A percentile compares a stretch with the other conserved stretches of the same genome.
Conservation (phyloP, 2,329 filamentous ascomycete species). For the Colletotrichum sidae region DNA sequence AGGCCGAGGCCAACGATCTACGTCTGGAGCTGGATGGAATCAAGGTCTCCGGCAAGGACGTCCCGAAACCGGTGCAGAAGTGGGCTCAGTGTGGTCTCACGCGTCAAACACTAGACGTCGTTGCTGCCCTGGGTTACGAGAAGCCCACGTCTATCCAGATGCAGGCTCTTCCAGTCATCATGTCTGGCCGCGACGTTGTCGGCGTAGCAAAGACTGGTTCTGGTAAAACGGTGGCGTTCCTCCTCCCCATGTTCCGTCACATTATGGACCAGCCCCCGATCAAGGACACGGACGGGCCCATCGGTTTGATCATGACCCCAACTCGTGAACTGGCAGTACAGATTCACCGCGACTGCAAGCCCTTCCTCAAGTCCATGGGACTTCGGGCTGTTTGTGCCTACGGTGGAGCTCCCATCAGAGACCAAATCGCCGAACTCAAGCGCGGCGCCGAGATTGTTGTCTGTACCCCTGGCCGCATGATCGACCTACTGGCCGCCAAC, state of each 20-base stretch:
- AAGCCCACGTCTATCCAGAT: conserved; percentile 94
- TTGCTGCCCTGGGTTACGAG: conserved; percentile 84
- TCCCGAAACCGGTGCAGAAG: conserved; percentile 93
- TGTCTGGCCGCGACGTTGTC: conserved; percentile 95
- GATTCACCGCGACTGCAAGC: conserved; percentile 94
- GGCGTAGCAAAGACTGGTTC: conserved; percentile 98
- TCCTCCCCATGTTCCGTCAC: conserved; percentile 97
- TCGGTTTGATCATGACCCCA: conserved; percentile 91
- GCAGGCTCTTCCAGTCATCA: conserved; percentile 93
- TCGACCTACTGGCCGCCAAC: conserved; percentile 93
- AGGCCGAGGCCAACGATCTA: conserved; percentile 84
- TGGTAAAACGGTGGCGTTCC: conserved; percentile 95
- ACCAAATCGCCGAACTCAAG: conserved; percentile 97
- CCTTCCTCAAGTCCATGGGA: conserved; percentile 88
- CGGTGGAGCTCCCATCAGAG: conserved; percentile 94
- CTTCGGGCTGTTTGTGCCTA: conserved; percentile 93
- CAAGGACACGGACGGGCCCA: conserved; percentile 85
- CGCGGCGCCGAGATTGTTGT: conserved; percentile 95
- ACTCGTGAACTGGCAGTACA: conserved; percentile 94
- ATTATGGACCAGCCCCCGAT: conserved; percentile 92
- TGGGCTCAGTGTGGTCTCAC: conserved; percentile 96
- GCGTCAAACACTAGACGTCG: conserved; percentile 86
- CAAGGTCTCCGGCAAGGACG: conserved; percentile 88
- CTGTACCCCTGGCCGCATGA: conserved; percentile 94
- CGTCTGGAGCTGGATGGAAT: conserved; percentile 93